Conservation (phyloP, 805 yeast species). For the Maudiozyma saulgeensis region DNA sequence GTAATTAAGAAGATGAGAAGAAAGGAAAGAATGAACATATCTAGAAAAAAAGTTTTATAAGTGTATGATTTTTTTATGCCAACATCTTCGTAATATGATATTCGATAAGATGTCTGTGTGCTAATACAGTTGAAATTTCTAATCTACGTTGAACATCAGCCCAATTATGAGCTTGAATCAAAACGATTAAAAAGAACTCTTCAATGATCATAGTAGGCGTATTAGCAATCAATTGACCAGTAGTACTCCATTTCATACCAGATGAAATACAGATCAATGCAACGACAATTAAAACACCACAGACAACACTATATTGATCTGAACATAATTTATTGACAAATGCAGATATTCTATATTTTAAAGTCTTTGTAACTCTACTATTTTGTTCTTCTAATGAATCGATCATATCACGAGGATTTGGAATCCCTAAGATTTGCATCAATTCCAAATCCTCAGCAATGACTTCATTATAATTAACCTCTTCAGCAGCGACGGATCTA, state of each 20-base stretch:
- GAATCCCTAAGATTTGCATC: constrained; percentile 21
- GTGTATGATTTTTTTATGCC: background rate
- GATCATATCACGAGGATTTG: constrained; percentile 9
- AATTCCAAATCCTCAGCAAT: constrained; percentile 28
- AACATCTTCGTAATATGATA: background rate
- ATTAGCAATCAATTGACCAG: constrained; percentile 34
- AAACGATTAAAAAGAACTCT: constrained; percentile 32
- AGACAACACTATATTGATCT: constrained; percentile 26
- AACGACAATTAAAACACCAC: constrained; percentile 23
- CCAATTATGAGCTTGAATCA: constrained; percentile 33
- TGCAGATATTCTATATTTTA: constrained; percentile 16
- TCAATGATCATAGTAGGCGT: constrained; percentile 39
- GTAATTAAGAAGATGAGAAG: too few relatives aligned
- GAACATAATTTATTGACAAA: constrained; percentile 28
- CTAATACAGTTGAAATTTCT: constrained; percentile 17
- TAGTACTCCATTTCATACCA: constrained; percentile 31
- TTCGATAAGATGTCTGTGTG: constrained; percentile 13
- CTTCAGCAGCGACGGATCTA: constrained; percentile 21
- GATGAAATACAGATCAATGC: constrained; percentile 28
- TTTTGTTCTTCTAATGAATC: constrained; percentile 11
- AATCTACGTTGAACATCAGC: constrained; percentile 23
- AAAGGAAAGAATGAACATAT: too few relatives aligned
- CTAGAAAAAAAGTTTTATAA: too few relatives aligned
- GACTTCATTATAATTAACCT: constrained; percentile 20
- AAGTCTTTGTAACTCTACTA: constrained; percentile 5